Evolutionary conservation across 441 rosid genomes (phyloP).

Genomic region (Eugenia klotzschiana): DNA sequence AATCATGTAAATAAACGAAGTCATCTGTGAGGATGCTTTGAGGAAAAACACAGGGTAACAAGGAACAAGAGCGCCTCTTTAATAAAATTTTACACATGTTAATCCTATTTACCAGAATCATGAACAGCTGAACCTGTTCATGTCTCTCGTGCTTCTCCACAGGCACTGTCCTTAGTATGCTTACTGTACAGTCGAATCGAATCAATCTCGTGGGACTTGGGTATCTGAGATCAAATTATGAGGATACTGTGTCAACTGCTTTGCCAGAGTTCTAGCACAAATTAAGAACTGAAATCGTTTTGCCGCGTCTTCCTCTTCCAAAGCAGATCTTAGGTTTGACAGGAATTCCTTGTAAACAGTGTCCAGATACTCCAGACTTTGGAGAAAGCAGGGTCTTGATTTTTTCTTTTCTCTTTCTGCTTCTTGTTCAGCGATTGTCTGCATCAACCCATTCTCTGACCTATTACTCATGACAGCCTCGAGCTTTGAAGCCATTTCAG

Average conservation of each 20-base stretch:
- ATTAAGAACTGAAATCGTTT: slow-evolving; percentile 24
- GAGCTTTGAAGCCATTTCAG: slow-evolving; percentile 51
- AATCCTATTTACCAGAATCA: neutral
- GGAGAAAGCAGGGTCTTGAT: neutral
- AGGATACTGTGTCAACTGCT: slow-evolving; percentile 11
- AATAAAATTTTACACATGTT: neutral
- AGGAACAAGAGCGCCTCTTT: neutral
- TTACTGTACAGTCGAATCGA: neutral
- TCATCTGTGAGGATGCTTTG: neutral
- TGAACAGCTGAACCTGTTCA: neutral
- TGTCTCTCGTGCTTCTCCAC: neutral
- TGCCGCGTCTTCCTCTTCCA: slow-evolving; percentile 14
- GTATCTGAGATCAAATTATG: neutral
- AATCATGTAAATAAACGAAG: neutral
- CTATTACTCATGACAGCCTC: slow-evolving; percentile 40
- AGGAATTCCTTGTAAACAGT: slow-evolving; percentile 23
- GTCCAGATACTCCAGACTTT: slow-evolving; percentile 2
- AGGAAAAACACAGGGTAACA: neutral
- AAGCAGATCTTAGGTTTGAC: slow-evolving; percentile 27
- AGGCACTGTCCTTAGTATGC: neutral
- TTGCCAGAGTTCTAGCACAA: slow-evolving; percentile 34
- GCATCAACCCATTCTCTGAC: slow-evolving; percentile 7
- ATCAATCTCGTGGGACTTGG: neutral
- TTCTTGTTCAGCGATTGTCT: neutral
- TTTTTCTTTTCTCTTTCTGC: neutral